Conservation (phyloP, 2,329 filamentous ascomycete species). For the Neopestalotiopsis sp. region DNA sequence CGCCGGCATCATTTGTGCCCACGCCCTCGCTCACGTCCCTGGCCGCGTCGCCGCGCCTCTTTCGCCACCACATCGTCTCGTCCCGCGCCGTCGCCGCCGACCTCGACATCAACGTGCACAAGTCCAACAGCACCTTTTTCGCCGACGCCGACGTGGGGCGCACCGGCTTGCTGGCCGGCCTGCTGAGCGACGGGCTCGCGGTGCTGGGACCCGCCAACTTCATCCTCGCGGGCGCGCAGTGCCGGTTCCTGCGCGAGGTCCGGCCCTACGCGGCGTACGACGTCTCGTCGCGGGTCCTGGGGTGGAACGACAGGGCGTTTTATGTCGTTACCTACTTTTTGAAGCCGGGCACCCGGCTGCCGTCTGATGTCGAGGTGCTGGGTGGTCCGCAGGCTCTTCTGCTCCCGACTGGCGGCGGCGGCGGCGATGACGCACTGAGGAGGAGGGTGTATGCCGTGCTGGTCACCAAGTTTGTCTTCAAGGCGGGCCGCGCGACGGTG, state of each 20-base stretch:
- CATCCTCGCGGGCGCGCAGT: conserved; percentile 12
- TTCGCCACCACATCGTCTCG: background rate
- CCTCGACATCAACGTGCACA: conserved; percentile 16
- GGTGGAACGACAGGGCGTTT: conserved; percentile 4
- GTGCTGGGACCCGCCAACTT: conserved; percentile 12
- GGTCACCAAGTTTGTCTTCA: conserved; percentile 18
- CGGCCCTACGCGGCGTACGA: conserved; percentile 13
- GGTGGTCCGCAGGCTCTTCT: conserved; percentile 10
- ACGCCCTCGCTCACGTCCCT: background rate
- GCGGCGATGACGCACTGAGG: conserved; percentile 10
- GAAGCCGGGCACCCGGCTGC: background rate
- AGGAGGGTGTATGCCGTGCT: conserved; percentile 4
- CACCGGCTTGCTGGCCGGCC: background rate
- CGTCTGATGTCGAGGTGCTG: background rate
- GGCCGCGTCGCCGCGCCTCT: background rate
- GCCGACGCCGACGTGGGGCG: conserved; percentile 15
- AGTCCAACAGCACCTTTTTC: conserved; percentile 20
- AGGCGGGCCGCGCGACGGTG: conserved; percentile 8
- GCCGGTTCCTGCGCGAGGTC: conserved; percentile 16
- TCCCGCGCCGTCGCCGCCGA: conserved; percentile 13
- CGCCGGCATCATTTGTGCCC: background rate
- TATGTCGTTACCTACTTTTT: conserved; percentile 15
- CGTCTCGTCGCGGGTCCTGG: conserved; percentile 16
- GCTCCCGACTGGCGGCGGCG: background rate
- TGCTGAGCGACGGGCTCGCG: conserved; percentile 9